Evolutionary conservation across 2,329 filamentous ascomycete species (phyloP).

Genomic region (Paracoccidioides lutzii): DNA sequence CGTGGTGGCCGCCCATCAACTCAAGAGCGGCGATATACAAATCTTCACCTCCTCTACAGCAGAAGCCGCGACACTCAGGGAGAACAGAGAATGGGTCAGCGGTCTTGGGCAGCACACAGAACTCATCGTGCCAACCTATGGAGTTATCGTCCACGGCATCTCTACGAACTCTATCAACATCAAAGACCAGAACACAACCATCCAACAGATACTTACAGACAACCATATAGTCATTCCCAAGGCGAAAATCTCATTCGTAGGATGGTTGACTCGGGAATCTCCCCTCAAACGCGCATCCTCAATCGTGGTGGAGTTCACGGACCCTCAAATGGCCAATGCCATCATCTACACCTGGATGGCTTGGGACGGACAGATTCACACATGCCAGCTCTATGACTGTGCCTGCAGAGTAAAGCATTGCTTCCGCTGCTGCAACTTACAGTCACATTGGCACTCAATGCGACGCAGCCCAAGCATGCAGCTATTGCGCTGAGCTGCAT

Average conservation of each 20-base stretch:
- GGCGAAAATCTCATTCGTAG: neutral
- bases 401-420: neutral
- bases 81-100: neutral
- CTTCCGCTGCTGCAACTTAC: neutral
- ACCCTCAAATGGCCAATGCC: neutral
- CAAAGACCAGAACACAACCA: neutral
- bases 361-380: neutral
- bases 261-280: neutral
- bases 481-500: constrained; percentile 1
- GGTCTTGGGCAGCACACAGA: neutral
- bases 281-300: neutral
- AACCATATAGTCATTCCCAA: neutral
- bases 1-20: neutral
- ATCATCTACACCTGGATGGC: neutral
- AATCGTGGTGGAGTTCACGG: neutral
- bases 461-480: neutral
- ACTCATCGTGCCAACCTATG: neutral
- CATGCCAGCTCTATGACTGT: neutral
- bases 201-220: neutral
- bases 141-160: neutral
- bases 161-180: neutral
- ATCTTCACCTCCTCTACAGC: neutral
- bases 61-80: neutral
- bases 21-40: neutral
- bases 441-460: neutral